Evolutionary conservation across 192 early-diverging fungal genomes (phyloP).

Genomic region (Podila horticola): DNA sequence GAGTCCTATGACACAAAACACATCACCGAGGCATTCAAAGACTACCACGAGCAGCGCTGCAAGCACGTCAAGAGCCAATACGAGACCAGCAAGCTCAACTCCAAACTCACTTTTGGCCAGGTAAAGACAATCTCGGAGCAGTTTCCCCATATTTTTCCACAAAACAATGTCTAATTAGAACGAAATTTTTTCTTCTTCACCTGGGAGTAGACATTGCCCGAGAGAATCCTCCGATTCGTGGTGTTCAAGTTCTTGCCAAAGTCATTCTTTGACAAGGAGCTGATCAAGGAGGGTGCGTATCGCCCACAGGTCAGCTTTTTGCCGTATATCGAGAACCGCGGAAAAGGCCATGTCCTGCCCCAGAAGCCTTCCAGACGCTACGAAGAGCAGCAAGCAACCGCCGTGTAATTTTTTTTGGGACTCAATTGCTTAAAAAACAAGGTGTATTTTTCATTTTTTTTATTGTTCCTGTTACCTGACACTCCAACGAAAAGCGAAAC

Average conservation of each 20-base stretch:
- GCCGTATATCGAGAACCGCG: background rate
- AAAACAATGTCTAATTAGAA: too few relatives aligned
- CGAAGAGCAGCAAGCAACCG: too few relatives aligned
- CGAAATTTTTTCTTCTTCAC: too few relatives aligned
- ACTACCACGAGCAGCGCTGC: constrained; percentile 7
- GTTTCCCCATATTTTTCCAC: background rate
- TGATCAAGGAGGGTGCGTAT: background rate
- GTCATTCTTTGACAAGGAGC: background rate
- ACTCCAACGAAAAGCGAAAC: too few relatives aligned
- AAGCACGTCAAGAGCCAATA: background rate
- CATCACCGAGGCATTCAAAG: constrained; percentile 1
- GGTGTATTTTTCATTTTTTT: too few relatives aligned
- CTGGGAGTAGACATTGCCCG: background rate
- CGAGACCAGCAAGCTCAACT: background rate
- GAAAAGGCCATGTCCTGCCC: background rate
- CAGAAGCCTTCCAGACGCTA: background rate
- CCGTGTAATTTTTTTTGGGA: too few relatives aligned
- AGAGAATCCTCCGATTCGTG: constrained; percentile 3
- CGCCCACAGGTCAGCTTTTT: constrained; percentile 5
- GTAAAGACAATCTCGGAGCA: background rate
- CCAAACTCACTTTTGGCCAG: background rate
- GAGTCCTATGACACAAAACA: background rate
- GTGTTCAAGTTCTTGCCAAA: constrained; percentile 11
- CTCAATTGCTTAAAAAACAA: too few relatives aligned
- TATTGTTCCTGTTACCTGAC: too few relatives aligned